These are phyloP conservation scores for Vitis riparia DNA, from an alignment of 164 flowering plant genomes.

Conservation along the genomic window DNA sequence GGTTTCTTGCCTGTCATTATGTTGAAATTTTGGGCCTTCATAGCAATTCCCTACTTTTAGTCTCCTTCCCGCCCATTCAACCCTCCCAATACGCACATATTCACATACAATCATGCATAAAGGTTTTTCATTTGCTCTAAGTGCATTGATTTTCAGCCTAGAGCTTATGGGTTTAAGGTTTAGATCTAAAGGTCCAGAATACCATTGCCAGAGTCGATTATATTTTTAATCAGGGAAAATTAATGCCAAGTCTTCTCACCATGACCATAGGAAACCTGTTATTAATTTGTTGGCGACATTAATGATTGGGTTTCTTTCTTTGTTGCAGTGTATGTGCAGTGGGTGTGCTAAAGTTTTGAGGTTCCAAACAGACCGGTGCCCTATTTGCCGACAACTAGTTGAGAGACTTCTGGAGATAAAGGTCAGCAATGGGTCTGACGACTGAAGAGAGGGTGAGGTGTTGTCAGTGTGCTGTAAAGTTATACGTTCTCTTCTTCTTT, in stretches of 20 bases:
- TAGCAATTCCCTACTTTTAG: too few relatives aligned
- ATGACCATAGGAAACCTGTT: neutral
- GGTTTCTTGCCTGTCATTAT: too few relatives aligned
- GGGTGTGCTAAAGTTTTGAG: constrained; percentile 86
- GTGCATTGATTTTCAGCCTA: too few relatives aligned
- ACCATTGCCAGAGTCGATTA: too few relatives aligned
- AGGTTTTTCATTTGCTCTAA: too few relatives aligned
- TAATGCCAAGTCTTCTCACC: neutral
- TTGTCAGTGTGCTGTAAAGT: constrained; percentile 4
- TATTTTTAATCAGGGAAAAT: neutral
- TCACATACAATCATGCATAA: too few relatives aligned
- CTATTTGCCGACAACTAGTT: constrained; percentile 91
- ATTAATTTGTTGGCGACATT: neutral
- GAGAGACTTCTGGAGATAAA: constrained; percentile 89
- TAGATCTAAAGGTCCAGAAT: too few relatives aligned
- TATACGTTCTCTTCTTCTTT: constrained; percentile 1
- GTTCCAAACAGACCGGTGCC: constrained; percentile 87
- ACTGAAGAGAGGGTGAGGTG: constrained; percentile 19
- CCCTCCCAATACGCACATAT: too few relatives aligned
- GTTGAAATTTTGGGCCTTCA: too few relatives aligned
- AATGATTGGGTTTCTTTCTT: constrained; percentile 4
- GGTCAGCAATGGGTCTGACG: constrained; percentile 59
- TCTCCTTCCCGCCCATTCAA: too few relatives aligned
- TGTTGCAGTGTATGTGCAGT: constrained; percentile 94
- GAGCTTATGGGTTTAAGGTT: too few relatives aligned